Evolutionary conservation across 768 basidiomycete species (phyloP).

Genomic region (Ramaria rubella): DNA sequence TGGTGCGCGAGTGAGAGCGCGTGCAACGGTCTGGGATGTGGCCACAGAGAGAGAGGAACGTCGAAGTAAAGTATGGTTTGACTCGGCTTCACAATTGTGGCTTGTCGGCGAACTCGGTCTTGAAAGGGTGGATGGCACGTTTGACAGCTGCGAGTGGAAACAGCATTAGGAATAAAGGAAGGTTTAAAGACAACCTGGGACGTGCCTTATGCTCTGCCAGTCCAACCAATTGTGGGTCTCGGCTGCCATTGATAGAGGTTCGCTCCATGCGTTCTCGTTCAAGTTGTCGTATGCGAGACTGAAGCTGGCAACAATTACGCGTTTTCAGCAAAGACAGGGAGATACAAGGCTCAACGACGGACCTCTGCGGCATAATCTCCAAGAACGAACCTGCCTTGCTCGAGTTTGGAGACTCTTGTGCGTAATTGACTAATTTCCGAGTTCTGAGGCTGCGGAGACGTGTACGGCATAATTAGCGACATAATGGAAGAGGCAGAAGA

Average conservation of each 20-base stretch:
- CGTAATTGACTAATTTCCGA: not conserved
- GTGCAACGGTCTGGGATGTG: not conserved
- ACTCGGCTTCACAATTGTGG: not conserved
- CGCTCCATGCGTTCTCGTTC: constrained; percentile 4
- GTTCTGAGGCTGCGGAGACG: not conserved
- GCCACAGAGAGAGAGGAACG: constrained; percentile 1
- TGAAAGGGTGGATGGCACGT: not conserved
- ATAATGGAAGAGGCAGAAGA: not conserved
- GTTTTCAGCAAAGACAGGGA: not conserved
- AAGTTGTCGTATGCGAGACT: constrained; percentile 5
- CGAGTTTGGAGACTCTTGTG: not conserved
- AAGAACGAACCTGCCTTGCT: constrained; percentile 2
- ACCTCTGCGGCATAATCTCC: constrained; percentile 10
- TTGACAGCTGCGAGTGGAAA: not conserved
- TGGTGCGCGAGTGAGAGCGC: not conserved
- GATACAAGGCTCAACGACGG: not conserved
- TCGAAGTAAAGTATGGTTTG: not conserved
- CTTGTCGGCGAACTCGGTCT: not conserved
- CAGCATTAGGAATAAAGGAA: not conserved
- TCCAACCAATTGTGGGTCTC: not conserved
- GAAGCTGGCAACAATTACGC: not conserved
- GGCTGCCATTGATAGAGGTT: not conserved
- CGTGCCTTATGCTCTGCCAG: not conserved
- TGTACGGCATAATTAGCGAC: not conserved
- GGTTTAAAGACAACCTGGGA: not conserved